Conservation (phyloP, 192 early-diverging fungal species). For the Gorgonomyces haynaldii region DNA sequence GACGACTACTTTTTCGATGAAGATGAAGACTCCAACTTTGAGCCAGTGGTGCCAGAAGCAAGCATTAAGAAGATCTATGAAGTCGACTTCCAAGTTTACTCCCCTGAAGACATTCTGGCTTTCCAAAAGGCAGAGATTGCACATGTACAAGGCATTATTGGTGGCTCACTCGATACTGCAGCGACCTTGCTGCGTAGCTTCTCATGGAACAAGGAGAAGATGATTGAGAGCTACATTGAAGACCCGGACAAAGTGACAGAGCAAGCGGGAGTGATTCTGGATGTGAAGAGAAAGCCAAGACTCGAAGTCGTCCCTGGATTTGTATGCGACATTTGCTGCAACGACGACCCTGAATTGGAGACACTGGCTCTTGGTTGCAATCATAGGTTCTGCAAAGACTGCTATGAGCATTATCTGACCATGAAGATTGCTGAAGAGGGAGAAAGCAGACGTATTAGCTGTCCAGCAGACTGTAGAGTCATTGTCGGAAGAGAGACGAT, state of each 20-base stretch:
- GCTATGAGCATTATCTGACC: conserved; percentile 73
- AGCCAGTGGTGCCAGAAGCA: conserved; percentile 44
- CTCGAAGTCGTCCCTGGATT: conserved; percentile 33
- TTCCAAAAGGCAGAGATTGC: conserved; percentile 54
- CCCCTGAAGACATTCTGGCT: conserved; percentile 42
- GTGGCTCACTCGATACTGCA: conserved; percentile 50
- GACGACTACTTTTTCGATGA: too few relatives aligned
- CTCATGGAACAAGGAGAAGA: conserved; percentile 75
- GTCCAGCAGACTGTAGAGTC: conserved; percentile 63
- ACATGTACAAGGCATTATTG: conserved; percentile 65
- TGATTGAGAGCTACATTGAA: conserved; percentile 69
- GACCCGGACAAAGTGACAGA: conserved; percentile 45
- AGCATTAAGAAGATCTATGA: conserved; percentile 55
- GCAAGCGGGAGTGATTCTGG: conserved; percentile 60
- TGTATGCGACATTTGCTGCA: conserved; percentile 85
- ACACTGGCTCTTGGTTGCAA: conserved; percentile 72
- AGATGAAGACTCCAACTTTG: conserved; percentile 41
- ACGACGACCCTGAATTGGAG: conserved; percentile 38
- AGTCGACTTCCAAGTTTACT: conserved; percentile 61
- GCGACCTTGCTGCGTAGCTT: conserved; percentile 67
- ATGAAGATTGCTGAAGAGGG: conserved; percentile 84
- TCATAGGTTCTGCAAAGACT: conserved; percentile 79
- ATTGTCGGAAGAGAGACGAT: conserved; percentile 78
- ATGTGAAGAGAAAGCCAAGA: conserved; percentile 27
- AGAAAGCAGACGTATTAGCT: conserved; percentile 78